Base-by-base conservation (phyloP, 2,329 filamentous ascomycete species). In the Colletotrichum viniferum region DNA sequence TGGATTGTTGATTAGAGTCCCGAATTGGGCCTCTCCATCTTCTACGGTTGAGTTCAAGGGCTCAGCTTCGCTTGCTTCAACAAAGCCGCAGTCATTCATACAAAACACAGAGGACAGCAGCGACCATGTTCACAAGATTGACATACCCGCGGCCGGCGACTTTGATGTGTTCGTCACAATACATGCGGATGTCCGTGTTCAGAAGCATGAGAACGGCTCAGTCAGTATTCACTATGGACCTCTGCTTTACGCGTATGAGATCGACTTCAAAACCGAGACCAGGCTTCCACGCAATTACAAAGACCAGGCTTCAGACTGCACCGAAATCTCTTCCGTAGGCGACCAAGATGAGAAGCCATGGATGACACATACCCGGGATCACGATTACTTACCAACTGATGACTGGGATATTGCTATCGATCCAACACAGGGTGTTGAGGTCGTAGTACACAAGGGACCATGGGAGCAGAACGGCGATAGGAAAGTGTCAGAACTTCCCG, bases 151-250 rank as follows among this genome's bases (percentile, higher is more conserved):
- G 16, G 48, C 28, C 5, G 78, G 77, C 3, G 70, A 30, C 7
- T 77, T 77, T 21, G 75, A 71, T 2, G 12, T 81, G 16, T 71
- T 68, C 1, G 69, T 79, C 26, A 74, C 43, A 4, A 71, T 81
- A 7, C 63, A 69, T 0, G 77, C 78, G 2, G 52, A 62, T 3
- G 73, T 82, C 2, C 77, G 78, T 9, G 76, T 80, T 3, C 78
- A 81, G 32, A 38, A 72, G 4, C 79, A 81, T 4, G 32, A 71
- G 2, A 77, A 85, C 72, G 79, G 85, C 65, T 86, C 85, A 2
- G 82, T 87, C 6, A 80, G 85, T 13, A 81, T 88, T 14, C 86
- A 87, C 74, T 83, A 85, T 55, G 87, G 87, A 2, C 79, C 85
- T 2, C 78, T 88, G 2, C 83, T 88, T 1, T 88, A 88, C 68